phyloP scores from a whole-genome alignment of 129 eudicot genomes.

The Lactuca saligna region DNA sequence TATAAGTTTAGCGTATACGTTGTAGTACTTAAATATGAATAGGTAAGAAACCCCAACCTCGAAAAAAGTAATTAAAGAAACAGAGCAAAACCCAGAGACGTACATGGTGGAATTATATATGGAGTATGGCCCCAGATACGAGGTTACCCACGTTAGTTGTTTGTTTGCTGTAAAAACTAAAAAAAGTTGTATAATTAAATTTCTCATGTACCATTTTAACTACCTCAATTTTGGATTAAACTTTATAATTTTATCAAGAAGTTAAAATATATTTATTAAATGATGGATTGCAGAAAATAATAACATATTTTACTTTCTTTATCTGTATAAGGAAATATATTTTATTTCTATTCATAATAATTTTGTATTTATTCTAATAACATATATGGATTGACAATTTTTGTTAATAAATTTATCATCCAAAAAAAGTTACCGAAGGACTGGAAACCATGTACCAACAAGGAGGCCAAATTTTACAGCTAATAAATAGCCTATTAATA shows the following conservation, averaged over 20 bases:
- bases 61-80: slow-evolving; percentile 39
- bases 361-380: not conserved
- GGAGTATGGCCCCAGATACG: slow-evolving; percentile 62
- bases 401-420: too few relatives aligned
- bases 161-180: slow-evolving; percentile 52
- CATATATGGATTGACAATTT: not conserved
- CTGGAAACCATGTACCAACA: slow-evolving; percentile 17
- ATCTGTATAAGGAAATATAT: too few relatives aligned
- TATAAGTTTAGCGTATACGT: not conserved
- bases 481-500: not conserved
- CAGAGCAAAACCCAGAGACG: slow-evolving; percentile 76
- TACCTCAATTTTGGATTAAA: not conserved
- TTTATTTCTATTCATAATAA: not conserved
- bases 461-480: slow-evolving; percentile 28
- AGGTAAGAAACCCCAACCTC: slow-evolving; percentile 32
- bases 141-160: slow-evolving; percentile 70
- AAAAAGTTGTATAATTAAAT: slow-evolving; percentile 32
- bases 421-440: slow-evolving; percentile 8
- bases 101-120: slow-evolving; percentile 41
- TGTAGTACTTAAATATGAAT: not conserved
- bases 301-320: too few relatives aligned
- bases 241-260: not conserved
- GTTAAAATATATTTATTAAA: too few relatives aligned
- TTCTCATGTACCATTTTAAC: slow-evolving; percentile 2
- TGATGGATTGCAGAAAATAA: not conserved